Conservation (phyloP, 2,329 filamentous ascomycete genomes). For the Sporothrix euskadiensis region DNA sequence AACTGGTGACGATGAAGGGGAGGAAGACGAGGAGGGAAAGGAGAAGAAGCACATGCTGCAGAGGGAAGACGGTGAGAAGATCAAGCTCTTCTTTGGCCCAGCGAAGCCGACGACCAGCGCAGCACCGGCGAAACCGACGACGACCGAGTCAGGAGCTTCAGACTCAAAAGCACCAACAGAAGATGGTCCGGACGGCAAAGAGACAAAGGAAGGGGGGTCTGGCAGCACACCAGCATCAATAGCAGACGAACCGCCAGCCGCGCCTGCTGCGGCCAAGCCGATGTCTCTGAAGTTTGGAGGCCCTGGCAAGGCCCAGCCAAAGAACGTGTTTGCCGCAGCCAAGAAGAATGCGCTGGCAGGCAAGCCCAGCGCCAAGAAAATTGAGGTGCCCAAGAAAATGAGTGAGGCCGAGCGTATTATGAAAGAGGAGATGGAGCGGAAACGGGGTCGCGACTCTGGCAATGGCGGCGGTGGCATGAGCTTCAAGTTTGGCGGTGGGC, state of each 20-base stretch:
- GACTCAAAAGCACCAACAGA: background rate
- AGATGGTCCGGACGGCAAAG: background rate
- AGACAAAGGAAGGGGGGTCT: background rate
- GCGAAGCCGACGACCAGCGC: constrained; percentile 32
- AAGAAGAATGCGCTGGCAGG: constrained; percentile 68
- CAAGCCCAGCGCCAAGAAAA: constrained; percentile 61
- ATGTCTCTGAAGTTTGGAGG: constrained; percentile 66
- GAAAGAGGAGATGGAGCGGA: constrained; percentile 77
- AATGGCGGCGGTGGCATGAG: constrained; percentile 25
- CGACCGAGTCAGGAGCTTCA: background rate
- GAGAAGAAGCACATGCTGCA: constrained; percentile 53
- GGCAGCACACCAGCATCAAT: background rate
- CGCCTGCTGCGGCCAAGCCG: constrained; percentile 33
- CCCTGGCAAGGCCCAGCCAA: constrained; percentile 60
- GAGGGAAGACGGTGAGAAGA: constrained; percentile 71
- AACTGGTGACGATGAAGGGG: constrained; percentile 44
- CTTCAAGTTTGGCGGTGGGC: constrained; percentile 27
- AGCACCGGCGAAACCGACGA: background rate
- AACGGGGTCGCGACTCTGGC: constrained; percentile 55
- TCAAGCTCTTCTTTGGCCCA: constrained; percentile 66
- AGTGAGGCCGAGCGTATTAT: constrained; percentile 87
- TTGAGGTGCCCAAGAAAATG: constrained; percentile 74
- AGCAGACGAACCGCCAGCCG: constrained; percentile 19
- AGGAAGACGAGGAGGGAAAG: constrained; percentile 45
- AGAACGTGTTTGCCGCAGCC: constrained; percentile 71